These are phyloP conservation scores for Epichloe uncinata DNA, from an alignment of 2,329 filamentous ascomycete genomes.

Conservation along the genomic window DNA sequence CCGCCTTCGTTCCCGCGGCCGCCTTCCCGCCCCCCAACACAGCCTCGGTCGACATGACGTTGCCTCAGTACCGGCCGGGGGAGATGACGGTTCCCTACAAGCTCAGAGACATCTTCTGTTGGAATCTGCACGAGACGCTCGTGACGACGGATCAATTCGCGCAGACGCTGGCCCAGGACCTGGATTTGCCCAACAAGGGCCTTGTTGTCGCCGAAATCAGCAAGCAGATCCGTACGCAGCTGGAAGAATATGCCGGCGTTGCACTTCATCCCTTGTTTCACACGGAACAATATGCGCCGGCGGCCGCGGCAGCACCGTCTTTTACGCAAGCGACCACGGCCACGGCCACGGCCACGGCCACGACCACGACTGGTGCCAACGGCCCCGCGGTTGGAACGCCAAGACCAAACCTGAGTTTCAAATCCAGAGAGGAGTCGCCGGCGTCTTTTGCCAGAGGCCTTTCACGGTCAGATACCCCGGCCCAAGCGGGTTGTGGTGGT, in stretches of 20 bases:
- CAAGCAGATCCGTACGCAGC: conserved; percentile 84
- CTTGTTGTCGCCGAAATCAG: conserved; percentile 68
- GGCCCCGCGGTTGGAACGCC: conserved; percentile 15
- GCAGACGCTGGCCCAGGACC: conserved; percentile 76
- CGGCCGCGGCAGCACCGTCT: conserved; percentile 11
- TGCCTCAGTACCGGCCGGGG: conserved; percentile 66
- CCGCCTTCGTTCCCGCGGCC: conserved; percentile 56
- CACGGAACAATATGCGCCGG: conserved; percentile 27
- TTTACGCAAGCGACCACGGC: conserved; percentile 8
- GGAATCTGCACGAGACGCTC: conserved; percentile 92
- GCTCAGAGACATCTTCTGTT: conserved; percentile 88
- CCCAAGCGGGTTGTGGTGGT: conserved; percentile 28
- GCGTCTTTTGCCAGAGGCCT: conserved; percentile 18
- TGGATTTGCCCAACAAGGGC: conserved; percentile 71
- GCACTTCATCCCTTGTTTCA: conserved; percentile 90
- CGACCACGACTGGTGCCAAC: conserved; percentile 6
- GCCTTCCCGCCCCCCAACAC: conserved; percentile 52
- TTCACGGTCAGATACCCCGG: conserved; percentile 44
- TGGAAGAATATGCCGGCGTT: conserved; percentile 92
- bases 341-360: conserved; percentile 5
- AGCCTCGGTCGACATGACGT: conserved; percentile 51
- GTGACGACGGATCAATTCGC: conserved; percentile 95
- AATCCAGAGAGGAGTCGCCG: conserved; percentile 26
- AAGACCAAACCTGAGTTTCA: conserved; percentile 17
- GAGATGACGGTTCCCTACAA: conserved; percentile 76